Evolutionary conservation across 176 grass and related monocot species (phyloP), one percentile per base, ranked within the genome.

Genomic region (Alloteropsis semialata): DNA sequence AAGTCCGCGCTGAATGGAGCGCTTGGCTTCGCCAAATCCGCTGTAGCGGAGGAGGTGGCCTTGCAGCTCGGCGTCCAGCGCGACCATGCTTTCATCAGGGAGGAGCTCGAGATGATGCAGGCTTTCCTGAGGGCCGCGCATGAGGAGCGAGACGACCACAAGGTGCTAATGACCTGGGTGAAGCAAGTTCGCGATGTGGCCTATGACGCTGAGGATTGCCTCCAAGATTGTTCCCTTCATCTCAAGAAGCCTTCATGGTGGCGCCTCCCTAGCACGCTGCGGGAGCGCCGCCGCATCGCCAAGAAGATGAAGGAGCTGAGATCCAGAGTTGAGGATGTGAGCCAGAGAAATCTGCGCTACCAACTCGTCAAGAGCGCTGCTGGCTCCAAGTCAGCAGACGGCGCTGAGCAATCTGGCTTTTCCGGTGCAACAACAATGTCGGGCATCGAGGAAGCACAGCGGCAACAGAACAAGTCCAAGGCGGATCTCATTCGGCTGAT

Each of bases 251-350:
- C 69, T 21, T 72, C 69, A 0, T 28, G 69, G 69, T 72, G 69
- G 69, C 15, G 27, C 8, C 8, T 16, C 69, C 69, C 43, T 32
- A 46, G 69, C 3, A 72, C 69, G 1, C 69, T 72, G 15, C 69
- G 16, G 24, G 69, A 72, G 15, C 43, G 69, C 3, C 69, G 0
- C 8, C 69, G 8, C 8, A 46, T 72, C 15, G 69, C 69, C 44
- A 72, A 72, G 69, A 48, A 72, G 27, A 72, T 48, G 68, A 71
- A 71, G 24, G 68, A 71, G 42, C 25, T 71, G 41, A 86, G 77
- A 43, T 34, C 34, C 51, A 77, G 70, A 1, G 48, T 80, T 18
- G 50, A 66, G 29, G 63, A 84, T 2, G 49, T 89, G 17, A 89
- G 81, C 12, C 45, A 61, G 4, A 77, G 75, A 42, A 75, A 70